Base-by-base conservation (phyloP, 2,329 filamentous ascomycete species). In the Venturia effusa region DNA sequence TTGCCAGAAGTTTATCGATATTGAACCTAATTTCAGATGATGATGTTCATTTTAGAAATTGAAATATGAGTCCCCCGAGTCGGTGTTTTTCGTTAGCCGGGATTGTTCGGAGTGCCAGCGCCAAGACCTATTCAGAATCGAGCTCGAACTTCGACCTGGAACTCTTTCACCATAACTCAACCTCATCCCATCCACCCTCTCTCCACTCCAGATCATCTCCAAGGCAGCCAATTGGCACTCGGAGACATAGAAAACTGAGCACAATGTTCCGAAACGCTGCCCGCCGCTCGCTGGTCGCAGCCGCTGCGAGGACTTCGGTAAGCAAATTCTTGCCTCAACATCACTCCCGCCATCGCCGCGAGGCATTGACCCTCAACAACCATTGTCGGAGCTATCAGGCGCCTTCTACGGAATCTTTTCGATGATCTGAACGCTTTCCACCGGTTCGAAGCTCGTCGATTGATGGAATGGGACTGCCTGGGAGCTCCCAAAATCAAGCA, bases 221-320 rank as follows among this genome's bases (percentile, higher is more conserved):
- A 32, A 32, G 27, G 30, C 19, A 55, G 51, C 51, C 51, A 57
- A 57, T 57, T 57, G 51, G 51, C 51, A 57, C 51, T 32, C 27
- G 30, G 51, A 57, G 51, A 8, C 11, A 32, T 34, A 57, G 27
- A 57, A n/a, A 57, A 57, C 51, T 19, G 51, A 57, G 51, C 19
- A 57, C 51, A 57, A 57, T 57, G 51, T 57, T 57, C 27, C 51
- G 51, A 57, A 41, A 62, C n/a, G 43, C 43, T 48, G 60, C 60
- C 39, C 40, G 60, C 27, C 60, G 60, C 60, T 62, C 60, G 60
- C 60, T 62, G 39, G 60, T 48, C 39, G 60, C 60, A 32, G 60
- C 60, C 27, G 60, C 60, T 41, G 43, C 40, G 60, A 41, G 60
- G 39, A 62, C 60, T 48, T 62, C 60, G 39, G 60, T 62, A 62